Base-by-base conservation (phyloP, 73 alveolate species). In the Strombidium stylifer region DNA sequence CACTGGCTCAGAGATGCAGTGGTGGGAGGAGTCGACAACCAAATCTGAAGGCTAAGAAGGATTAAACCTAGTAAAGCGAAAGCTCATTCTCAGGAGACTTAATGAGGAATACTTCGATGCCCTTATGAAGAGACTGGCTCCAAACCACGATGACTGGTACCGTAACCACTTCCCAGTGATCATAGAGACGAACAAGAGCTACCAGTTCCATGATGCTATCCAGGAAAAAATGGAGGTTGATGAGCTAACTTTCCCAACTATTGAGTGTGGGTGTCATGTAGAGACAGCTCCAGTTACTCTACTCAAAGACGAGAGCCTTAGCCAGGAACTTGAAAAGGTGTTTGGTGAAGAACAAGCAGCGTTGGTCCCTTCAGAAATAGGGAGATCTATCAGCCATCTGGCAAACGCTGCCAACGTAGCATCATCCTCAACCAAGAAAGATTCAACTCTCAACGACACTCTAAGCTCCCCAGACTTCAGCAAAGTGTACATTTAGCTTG, bases 81-180 rank as follows among this genome's bases (percentile, higher is more conserved):
- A 81, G 25, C 30, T 44, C n/a, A 42, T 32, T 8, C n/a, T n/a
- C 7, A 15, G 20, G 32, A 36, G 72, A 57, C 32, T 30, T 18
- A 42, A 7, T 7, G 25, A n/a, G n/a, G n/a, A n/a, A n/a, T n/a
- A n/a, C n/a, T n/a, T n/a, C n/a, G n/a, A n/a, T n/a, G n/a, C n/a
- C n/a, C n/a, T n/a, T n/a, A n/a, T n/a, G n/a, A n/a, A n/a, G n/a
- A n/a, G n/a, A n/a, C n/a, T n/a, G n/a, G n/a, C n/a, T n/a, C n/a
- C n/a, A n/a, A n/a, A n/a, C n/a, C n/a, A n/a, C 3, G 53, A 19
- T 28, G 7, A 15, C 4, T 45, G 83, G 41, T 81, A 73, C 57
- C 20, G 92, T 27, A 42, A 70, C 25, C 92, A 81, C 32, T 72
- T 81, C 60, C 92, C 92, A 0, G 79, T 81, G 15, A 54, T 81